Evolutionary conservation across 805 yeast species (phyloP).

Genomic region (Starmerella ratchasimensis): DNA sequence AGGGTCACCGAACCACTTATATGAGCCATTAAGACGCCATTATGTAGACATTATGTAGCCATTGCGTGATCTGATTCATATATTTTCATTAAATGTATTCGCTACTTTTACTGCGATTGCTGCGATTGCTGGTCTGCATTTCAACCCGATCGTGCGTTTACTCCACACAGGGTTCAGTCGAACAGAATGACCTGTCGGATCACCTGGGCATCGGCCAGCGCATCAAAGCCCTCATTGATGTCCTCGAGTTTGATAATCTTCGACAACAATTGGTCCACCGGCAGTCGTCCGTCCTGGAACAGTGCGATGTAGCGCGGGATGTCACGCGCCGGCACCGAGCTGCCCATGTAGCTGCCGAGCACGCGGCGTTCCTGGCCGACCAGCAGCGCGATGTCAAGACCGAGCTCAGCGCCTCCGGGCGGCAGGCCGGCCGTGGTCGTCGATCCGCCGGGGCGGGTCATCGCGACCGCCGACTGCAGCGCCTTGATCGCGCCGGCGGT

Average conservation of each 20-base stretch:
- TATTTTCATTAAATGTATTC: too few relatives aligned
- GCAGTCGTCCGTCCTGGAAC: constrained; percentile 63
- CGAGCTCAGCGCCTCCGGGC: constrained; percentile 89
- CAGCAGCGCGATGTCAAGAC: constrained; percentile 86
- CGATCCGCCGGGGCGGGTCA: constrained; percentile 94
- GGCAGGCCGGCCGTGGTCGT: constrained; percentile 96
- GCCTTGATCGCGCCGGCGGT: constrained; percentile 93
- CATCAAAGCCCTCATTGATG: constrained; percentile 83
- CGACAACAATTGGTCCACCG: constrained; percentile 89
- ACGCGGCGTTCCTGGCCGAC: constrained; percentile 92
- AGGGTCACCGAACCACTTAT: too few relatives aligned
- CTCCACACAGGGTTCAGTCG: too few relatives aligned
- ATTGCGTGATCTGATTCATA: too few relatives aligned
- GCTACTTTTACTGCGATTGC: too few relatives aligned
- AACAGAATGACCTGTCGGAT: constrained; percentile 64
- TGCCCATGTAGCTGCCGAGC: constrained; percentile 97
- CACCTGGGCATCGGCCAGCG: constrained; percentile 84
- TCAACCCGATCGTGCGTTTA: too few relatives aligned
- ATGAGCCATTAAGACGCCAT: too few relatives aligned
- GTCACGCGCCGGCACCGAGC: constrained; percentile 91
- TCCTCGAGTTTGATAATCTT: constrained; percentile 65
- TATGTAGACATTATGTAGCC: too few relatives aligned
- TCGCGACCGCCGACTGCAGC: constrained; percentile 90
- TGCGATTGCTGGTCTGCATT: too few relatives aligned
- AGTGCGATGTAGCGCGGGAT: constrained; percentile 81